These are phyloP conservation scores for Dendrocalamus sinicus DNA, from an alignment of 176 grass and related monocot genomes.

Conservation along the genomic window DNA sequence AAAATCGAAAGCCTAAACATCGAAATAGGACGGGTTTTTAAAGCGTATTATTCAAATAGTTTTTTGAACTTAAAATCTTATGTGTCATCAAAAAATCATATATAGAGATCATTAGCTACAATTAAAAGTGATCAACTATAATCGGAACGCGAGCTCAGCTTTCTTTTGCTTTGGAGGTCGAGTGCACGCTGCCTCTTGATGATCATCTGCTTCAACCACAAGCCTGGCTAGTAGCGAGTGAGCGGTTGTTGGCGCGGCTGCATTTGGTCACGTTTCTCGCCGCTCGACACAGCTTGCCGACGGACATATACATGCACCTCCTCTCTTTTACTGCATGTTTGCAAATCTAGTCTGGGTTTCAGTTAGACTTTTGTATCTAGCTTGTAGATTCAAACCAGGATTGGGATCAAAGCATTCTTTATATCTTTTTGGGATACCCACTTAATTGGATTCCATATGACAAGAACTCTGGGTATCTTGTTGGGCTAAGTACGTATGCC, in stretches of 20 bases:
- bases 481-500: background rate
- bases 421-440: background rate
- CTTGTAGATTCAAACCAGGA: background rate
- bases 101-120: too few species aligned
- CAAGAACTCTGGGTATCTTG: background rate
- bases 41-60: too few species aligned
- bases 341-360: background rate
- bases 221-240: too few species aligned
- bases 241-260: background rate
- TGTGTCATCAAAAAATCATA: too few species aligned
- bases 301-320: background rate
- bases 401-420: background rate
- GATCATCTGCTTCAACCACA: background rate
- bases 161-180: background rate
- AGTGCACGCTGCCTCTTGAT: background rate
- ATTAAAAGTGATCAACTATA: too few species aligned
- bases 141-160: background rate
- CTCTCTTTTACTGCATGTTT: background rate
- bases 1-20: too few species aligned
- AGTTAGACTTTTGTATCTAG: background rate
- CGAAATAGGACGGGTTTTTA: too few species aligned
- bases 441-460: too few species aligned
- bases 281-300: conserved; percentile 15
- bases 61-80: accelerated
- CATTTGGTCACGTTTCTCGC: conserved; percentile 1